These are phyloP conservation scores for Lichtheimia hyalospora DNA, from an alignment of 371 early-diverging fungal genomes.

Conservation along the genomic window DNA sequence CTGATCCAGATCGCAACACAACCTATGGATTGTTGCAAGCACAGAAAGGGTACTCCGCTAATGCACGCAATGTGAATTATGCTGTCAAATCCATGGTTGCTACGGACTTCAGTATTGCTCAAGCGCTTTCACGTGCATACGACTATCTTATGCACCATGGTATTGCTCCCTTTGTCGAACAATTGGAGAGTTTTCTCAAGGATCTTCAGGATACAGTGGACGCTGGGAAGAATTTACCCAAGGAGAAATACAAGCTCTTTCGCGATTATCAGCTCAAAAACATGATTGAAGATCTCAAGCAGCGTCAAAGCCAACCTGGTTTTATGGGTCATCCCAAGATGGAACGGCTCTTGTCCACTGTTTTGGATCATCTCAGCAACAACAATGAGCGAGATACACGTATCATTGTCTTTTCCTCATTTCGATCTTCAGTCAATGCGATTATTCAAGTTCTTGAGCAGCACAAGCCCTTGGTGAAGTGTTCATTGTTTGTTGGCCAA, in stretches of 20 bases:
- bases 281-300: constrained; percentile 12
- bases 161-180: constrained; percentile 55
- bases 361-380: constrained; percentile 67
- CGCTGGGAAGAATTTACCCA: constrained; percentile 22
- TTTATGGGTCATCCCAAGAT: constrained; percentile 87
- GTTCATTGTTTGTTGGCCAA: constrained; percentile 87
- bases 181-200: constrained; percentile 30
- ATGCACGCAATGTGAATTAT: constrained; percentile 22
- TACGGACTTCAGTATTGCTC: constrained; percentile 39
- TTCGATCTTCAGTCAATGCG: constrained; percentile 86
- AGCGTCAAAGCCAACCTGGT: constrained; percentile 30
- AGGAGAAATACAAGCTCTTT: constrained; percentile 14
- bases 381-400: constrained; percentile 44
- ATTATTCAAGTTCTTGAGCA: constrained; percentile 63
- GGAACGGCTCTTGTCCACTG: constrained; percentile 58
- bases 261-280: constrained; percentile 17
- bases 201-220: constrained; percentile 8
- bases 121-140: constrained; percentile 50
- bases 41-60: constrained; percentile 36
- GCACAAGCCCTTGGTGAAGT: constrained; percentile 70
- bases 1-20: constrained; percentile 41
- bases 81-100: constrained; percentile 29
- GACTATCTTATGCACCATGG: constrained; percentile 64
- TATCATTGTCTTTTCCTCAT: constrained; percentile 89
- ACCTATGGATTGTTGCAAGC: constrained; percentile 49